These are phyloP conservation scores for Apiospora kogelbergensis DNA, from an alignment of 2,329 filamentous ascomycete species.

Conservation along the genomic window DNA sequence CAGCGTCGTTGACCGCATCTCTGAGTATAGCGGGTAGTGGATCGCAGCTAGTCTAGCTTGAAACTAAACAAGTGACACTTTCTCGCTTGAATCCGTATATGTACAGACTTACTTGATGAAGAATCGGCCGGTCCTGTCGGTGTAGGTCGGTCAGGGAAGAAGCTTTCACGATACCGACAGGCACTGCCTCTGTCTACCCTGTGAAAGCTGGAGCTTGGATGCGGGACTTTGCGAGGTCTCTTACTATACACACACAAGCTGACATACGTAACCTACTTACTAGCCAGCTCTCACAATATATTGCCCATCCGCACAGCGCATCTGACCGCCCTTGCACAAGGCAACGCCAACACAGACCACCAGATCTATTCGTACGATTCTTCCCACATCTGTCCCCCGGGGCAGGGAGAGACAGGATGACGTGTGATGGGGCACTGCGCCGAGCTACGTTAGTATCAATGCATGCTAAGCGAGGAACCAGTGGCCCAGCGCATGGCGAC, in stretches of 20 bases:
- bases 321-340: background rate
- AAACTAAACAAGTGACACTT: background rate
- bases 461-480: constrained; percentile 4
- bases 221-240: background rate
- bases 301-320: background rate
- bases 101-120: background rate
- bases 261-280: background rate
- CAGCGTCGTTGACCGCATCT: constrained; percentile 6
- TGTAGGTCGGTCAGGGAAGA: background rate
- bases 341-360: background rate
- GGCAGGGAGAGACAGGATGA: background rate
- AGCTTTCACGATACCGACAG: background rate
- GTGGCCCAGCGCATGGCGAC: background rate
- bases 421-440: background rate
- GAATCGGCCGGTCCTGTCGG: background rate
- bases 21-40: background rate
- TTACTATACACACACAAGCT: background rate
- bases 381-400: background rate
- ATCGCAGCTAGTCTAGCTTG: background rate
- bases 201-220: background rate
- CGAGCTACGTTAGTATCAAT: background rate
- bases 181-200: background rate
- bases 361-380: background rate
- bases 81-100: background rate
- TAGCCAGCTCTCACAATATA: background rate